phyloP scores from a whole-genome alignment of 2,329 filamentous ascomycete species.

The Colletotrichum orbiculare region DNA sequence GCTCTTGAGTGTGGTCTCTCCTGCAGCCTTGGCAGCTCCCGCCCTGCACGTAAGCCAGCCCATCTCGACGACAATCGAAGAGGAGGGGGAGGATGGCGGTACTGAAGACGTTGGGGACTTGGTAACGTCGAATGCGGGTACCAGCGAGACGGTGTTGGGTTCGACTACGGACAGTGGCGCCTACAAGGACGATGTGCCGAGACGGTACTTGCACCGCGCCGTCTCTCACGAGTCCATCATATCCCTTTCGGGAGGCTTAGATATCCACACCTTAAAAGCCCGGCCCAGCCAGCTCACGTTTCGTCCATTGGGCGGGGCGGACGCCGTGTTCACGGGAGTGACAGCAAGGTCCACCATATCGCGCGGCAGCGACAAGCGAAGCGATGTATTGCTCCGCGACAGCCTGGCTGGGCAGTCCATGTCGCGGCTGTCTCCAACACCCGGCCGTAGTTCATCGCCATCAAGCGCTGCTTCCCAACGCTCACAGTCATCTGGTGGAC shows the following conservation, averaged over 20 bases:
- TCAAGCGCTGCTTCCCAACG: slow-evolving; percentile 41
- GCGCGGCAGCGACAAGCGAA: slow-evolving; percentile 56
- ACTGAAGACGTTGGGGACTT: slow-evolving; percentile 47
- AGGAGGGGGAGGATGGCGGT: slow-evolving; percentile 43
- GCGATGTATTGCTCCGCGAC: slow-evolving; percentile 69
- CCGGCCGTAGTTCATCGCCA: slow-evolving; percentile 42
- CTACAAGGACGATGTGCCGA: slow-evolving; percentile 50
- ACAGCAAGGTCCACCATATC: slow-evolving; percentile 69
- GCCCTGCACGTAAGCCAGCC: slow-evolving; percentile 39
- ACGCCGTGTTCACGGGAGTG: slow-evolving; percentile 68
- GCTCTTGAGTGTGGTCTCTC: slow-evolving; percentile 38
- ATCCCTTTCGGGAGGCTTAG: slow-evolving; percentile 86
- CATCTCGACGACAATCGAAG: slow-evolving; percentile 32
- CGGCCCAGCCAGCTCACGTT: slow-evolving; percentile 80
- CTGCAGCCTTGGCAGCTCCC: slow-evolving; percentile 36
- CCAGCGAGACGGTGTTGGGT: slow-evolving; percentile 47
- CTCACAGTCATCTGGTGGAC: slow-evolving; percentile 40
- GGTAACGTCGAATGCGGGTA: slow-evolving; percentile 47
- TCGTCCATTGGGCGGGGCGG: slow-evolving; percentile 63
- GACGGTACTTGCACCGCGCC: slow-evolving; percentile 68
- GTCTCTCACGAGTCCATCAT: slow-evolving; percentile 90
- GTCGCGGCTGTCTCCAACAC: slow-evolving; percentile 46
- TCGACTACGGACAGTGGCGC: slow-evolving; percentile 45
- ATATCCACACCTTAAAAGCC: slow-evolving; percentile 84
- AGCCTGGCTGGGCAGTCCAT: slow-evolving; percentile 56